These are phyloP conservation scores for Fusarium nelsonii DNA, from an alignment of 2,329 filamentous ascomycete species.

Conservation along the genomic window DNA sequence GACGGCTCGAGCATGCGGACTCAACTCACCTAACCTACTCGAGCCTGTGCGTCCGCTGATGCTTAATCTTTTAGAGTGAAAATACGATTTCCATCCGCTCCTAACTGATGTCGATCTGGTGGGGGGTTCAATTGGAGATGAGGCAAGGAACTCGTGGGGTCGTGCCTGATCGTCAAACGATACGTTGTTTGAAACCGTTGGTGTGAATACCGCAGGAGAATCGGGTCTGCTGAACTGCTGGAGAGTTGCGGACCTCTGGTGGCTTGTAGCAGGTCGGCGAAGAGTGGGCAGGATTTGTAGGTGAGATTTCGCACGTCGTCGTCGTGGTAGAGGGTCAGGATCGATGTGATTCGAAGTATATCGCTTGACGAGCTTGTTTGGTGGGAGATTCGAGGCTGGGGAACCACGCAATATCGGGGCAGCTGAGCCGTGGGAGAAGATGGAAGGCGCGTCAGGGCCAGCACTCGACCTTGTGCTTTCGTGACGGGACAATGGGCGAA, in stretches of 20 bases:
- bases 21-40: conserved; percentile 48
- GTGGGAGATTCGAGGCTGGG: conserved; percentile 62
- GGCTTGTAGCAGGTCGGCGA: conserved; percentile 81
- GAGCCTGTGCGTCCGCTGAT: conserved; percentile 39
- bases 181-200: conserved; percentile 47
- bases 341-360: conserved; percentile 67
- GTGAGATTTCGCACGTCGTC: conserved; percentile 69
- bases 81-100: conserved; percentile 67
- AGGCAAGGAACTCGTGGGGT: conserved; percentile 49
- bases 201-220: conserved; percentile 45
- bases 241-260: conserved; percentile 79
- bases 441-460: conserved; percentile 73
- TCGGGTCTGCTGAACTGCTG: conserved; percentile 63
- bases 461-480: conserved; percentile 74
- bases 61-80: conserved; percentile 60
- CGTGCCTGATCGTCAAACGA: conserved; percentile 54
- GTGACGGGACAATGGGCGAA: conserved; percentile 73
- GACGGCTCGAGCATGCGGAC: conserved; percentile 40
- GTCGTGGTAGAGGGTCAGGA: conserved; percentile 58
- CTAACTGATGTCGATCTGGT: conserved; percentile 32
- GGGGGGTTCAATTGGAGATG: conserved; percentile 43
- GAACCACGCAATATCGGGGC: conserved; percentile 67
- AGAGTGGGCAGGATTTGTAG: conserved; percentile 74
- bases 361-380: conserved; percentile 84
- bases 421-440: conserved; percentile 75